Percentiles rank a stretch among this genome's conserved stretches.
Conservation (phyloP, 2,329 filamentous ascomycete species). For the Aspergillus melleus region DNA sequence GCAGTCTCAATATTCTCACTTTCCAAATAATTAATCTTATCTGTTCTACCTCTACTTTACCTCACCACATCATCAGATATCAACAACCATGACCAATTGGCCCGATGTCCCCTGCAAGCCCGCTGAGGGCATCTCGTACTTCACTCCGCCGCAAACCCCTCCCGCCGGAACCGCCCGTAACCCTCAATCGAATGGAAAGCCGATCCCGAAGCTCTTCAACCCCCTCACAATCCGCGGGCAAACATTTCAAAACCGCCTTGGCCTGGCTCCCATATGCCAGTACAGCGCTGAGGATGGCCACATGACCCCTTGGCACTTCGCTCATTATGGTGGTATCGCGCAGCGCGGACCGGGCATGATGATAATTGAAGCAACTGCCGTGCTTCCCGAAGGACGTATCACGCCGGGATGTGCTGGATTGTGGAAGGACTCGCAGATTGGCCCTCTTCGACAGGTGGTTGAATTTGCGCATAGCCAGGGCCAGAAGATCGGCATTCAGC, state of each 20-base stretch:
- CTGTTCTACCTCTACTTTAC: too few relatives aligned
- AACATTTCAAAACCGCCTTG: slow-evolving; percentile 55
- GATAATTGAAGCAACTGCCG: slow-evolving; percentile 75
- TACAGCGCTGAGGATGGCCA: slow-evolving; percentile 70
- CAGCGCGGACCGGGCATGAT: slow-evolving; percentile 72
- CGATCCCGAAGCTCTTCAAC: slow-evolving; percentile 58
- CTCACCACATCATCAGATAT: too few relatives aligned
- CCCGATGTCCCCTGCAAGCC: slow-evolving; percentile 38
- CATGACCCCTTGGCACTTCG: slow-evolving; percentile 76
- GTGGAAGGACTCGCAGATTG: slow-evolving; percentile 82
- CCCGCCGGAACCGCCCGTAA: slow-evolving; percentile 39
- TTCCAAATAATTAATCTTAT: too few relatives aligned
- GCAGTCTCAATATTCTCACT: slow-evolving; percentile 19
- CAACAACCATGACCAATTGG: too few relatives aligned
- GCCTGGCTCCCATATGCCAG: slow-evolving; percentile 64
- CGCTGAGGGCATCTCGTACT: slow-evolving; percentile 45
- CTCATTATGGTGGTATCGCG: slow-evolving; percentile 78
- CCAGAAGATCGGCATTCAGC: slow-evolving; percentile 75
- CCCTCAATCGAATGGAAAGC: slow-evolving; percentile 41
- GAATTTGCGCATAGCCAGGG: slow-evolving; percentile 79
- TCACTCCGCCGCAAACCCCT: slow-evolving; percentile 38
- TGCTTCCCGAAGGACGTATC: slow-evolving; percentile 76
- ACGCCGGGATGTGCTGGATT: slow-evolving; percentile 63
- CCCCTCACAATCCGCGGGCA: slow-evolving; percentile 58
- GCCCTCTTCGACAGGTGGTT: slow-evolving; percentile 64